These are phyloP conservation scores for Cicer judaicum DNA, from an alignment of 306 rosid genomes.

Conservation along the genomic window DNA sequence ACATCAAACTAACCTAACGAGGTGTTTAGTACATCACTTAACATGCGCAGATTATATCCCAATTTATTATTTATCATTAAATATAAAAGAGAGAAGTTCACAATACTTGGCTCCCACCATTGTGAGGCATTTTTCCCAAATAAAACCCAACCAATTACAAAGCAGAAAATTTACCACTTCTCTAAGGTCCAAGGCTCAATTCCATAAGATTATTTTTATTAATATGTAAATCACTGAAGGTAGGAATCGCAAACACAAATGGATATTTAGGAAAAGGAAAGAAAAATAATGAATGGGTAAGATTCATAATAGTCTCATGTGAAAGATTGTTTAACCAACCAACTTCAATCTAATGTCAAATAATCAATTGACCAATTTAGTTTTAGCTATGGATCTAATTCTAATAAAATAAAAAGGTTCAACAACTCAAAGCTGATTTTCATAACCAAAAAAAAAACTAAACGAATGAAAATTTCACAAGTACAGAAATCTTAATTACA, in stretches of 20 bases:
- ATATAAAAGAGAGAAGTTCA: background rate
- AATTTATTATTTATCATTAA: constrained; percentile 2
- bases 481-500: constrained; percentile 3
- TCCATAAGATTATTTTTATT: constrained; percentile 6
- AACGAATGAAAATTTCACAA: too few species aligned
- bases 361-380: background rate
- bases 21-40: background rate
- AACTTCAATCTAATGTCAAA: too few species aligned
- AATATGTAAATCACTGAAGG: background rate
- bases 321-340: background rate
- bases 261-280: too few species aligned
- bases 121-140: background rate
- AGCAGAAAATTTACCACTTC: constrained; percentile 1
- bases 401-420: background rate
- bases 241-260: too few species aligned
- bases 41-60: background rate
- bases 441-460: too few species aligned
- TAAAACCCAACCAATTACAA: constrained; percentile 10
- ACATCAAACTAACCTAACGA: constrained; percentile 9
- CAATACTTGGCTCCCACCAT: constrained; percentile 11
- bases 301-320: too few species aligned
- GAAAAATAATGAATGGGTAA: too few species aligned
- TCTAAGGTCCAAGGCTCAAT: background rate
- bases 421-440: background rate
- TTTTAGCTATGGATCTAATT: background rate